phyloP scores from a whole-genome alignment of 192 early-diverging fungal species.

The Umbelopsis isabellina region DNA sequence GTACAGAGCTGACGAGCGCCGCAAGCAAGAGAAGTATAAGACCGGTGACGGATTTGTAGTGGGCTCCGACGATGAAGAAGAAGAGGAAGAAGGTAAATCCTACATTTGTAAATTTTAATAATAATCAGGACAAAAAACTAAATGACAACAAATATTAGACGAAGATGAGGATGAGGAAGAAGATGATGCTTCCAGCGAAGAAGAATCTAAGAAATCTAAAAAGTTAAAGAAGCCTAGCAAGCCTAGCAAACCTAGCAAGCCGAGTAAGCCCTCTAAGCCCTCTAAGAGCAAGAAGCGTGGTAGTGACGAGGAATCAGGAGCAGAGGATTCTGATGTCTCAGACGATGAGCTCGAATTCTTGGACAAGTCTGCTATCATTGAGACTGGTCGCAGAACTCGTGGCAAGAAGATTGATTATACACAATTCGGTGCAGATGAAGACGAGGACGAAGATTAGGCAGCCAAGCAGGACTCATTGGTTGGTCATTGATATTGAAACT shows the following conservation, averaged over 20 bases:
- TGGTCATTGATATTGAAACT: background rate
- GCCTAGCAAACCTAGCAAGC: constrained; percentile 1
- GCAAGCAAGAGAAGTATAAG: constrained; percentile 28
- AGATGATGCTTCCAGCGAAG: constrained; percentile 30
- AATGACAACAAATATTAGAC: background rate
- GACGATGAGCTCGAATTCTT: constrained; percentile 64
- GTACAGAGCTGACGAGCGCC: constrained; percentile 26
- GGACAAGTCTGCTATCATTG: constrained; percentile 67
- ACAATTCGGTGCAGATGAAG: constrained; percentile 66
- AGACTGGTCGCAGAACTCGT: constrained; percentile 64
- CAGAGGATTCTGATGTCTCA: constrained; percentile 50
- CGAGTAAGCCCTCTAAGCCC: constrained; percentile 6
- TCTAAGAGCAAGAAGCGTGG: constrained; percentile 26
- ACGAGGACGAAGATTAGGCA: constrained; percentile 40
- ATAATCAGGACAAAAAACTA: background rate
- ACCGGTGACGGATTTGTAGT: constrained; percentile 6
- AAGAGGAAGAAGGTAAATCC: constrained; percentile 28
- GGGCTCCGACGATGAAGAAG: constrained; percentile 36
- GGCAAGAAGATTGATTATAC: constrained; percentile 76
- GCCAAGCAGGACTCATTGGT: background rate
- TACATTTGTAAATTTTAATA: background rate
- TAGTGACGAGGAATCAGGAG: constrained; percentile 40
- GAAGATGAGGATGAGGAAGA: constrained; percentile 22
- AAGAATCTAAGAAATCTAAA: constrained; percentile 3
- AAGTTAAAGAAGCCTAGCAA: constrained; percentile 13